Evolutionary conservation across 164 flowering plant species (phyloP), one percentile per base, ranked within the genome.

Genomic region (Sedum album): DNA sequence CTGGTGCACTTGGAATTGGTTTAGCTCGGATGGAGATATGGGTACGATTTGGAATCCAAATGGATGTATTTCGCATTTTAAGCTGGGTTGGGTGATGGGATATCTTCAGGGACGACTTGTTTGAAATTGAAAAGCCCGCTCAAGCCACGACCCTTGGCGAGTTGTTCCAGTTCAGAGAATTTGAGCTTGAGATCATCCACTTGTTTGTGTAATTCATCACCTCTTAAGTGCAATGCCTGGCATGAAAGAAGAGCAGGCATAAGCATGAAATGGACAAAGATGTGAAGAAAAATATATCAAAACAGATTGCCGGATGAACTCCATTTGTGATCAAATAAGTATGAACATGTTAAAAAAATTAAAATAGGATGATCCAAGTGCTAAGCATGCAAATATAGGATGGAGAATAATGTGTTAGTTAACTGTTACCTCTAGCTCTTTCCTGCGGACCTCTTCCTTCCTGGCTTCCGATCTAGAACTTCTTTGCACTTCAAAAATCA

Each of bases 401-500:
- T 14, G 48, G 15, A n/a, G n/a, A n/a, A n/a, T 8, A 36, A 6
- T 21, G 15, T 23, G 14, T 39, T 36, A 31, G 39, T 6, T 39
- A 5, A 10, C 41, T 21, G 18, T 66, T 25, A 89, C 97, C 89
- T 84, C 75, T 38, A 91, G 10, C 69, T 89, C 96, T 57, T 79
- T 81, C 64, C 46, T 79, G 55, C 88, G 89, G 21, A 68, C 18
- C 74, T 85, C 91, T 79, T 91, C 97, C 76, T 91, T 91, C 73
- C 83, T 80, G 71, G 91, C 95, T 82, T 91, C 96, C 60, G 93
- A 83, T 69, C 83, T 77, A 38, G 95, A 63, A 78, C 84, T 86
- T 82, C 97, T 86, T 75, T 88, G 95, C 65, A 84, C 88, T 81
- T 91, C 97, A 77, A 85, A 87, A 38, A 88, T 73, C 13, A 91